Percentiles rank a stretch among this genome's conserved stretches.
phyloP scores from a whole-genome alignment of 306 rosid genomes.

The Trichosanthes truncata region DNA sequence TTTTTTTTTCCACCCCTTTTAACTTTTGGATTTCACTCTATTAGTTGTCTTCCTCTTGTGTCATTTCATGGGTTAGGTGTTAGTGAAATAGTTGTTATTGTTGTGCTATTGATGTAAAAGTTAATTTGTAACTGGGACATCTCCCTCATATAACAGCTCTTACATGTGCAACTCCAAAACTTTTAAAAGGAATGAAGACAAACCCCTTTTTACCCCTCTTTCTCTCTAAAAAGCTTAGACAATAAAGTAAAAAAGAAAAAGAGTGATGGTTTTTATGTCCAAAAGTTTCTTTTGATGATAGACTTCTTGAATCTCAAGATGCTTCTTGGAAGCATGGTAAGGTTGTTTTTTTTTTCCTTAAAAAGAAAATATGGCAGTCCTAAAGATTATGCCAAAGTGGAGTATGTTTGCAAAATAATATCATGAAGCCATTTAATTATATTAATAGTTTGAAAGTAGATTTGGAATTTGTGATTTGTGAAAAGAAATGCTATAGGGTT shows the following conservation, averaged over 20 bases:
- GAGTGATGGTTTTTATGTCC: not conserved
- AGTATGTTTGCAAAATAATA: not conserved
- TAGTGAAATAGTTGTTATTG: constrained; percentile 4
- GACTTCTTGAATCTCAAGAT: not conserved
- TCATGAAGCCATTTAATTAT: not conserved
- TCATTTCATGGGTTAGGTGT: constrained; percentile 1
- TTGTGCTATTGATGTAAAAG: constrained; percentile 8
- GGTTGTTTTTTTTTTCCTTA: not conserved
- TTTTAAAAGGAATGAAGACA: not conserved
- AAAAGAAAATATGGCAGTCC: not conserved
- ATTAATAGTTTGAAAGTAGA: not conserved
- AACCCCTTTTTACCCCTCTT: constrained; percentile 1
- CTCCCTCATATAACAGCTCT: constrained; percentile 9
- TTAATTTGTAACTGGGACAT: constrained; percentile 7
- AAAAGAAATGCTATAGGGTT: not conserved
- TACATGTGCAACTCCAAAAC: constrained; percentile 7
- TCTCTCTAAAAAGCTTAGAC: not conserved
- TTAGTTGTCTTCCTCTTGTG: constrained; percentile 8
- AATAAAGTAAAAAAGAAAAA: not conserved
- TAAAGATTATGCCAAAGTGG: not conserved
- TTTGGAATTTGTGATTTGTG: not conserved
- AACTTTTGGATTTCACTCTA: constrained; percentile 9
- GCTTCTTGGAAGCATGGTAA: not conserved
- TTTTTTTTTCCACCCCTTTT: not conserved
- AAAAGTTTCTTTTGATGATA: not conserved